Evolutionary conservation across 768 basidiomycete species (phyloP).

Genomic region (Albatrellus ellisii): DNA sequence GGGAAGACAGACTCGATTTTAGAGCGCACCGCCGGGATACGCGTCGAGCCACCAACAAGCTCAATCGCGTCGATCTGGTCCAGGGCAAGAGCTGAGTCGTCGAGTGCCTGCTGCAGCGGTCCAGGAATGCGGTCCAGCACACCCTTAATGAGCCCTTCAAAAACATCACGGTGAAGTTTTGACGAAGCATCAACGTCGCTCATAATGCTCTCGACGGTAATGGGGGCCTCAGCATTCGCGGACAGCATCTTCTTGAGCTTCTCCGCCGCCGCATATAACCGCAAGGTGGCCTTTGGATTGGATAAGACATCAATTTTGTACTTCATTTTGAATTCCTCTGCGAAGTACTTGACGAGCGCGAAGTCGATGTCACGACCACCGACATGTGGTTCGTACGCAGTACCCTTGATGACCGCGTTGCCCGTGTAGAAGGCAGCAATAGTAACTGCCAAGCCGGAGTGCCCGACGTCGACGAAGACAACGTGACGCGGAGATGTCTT

Average conservation of each 20-base stretch:
- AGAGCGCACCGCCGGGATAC: constrained; percentile 83
- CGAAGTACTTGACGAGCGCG: constrained; percentile 80
- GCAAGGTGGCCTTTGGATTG: constrained; percentile 88
- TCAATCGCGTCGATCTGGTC: constrained; percentile 88
- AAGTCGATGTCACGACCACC: constrained; percentile 96
- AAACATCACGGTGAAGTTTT: constrained; percentile 67
- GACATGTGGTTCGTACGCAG: constrained; percentile 87
- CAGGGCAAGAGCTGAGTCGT: constrained; percentile 64
- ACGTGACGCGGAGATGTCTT: constrained; percentile 73
- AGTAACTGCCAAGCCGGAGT: constrained; percentile 78
- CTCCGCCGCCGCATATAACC: constrained; percentile 80
- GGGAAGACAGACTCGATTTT: constrained; percentile 76
- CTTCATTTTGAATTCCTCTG: constrained; percentile 86
- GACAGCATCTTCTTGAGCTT: constrained; percentile 94
- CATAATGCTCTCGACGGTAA: constrained; percentile 95
- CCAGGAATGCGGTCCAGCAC: constrained; percentile 65
- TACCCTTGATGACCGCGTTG: constrained; percentile 72
- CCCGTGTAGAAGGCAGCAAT: constrained; percentile 93
- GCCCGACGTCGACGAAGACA: constrained; percentile 92
- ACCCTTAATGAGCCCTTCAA: constrained; percentile 65
- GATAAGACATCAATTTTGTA: constrained; percentile 95
- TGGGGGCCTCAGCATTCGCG: constrained; percentile 77
- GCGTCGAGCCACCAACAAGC: constrained; percentile 87
- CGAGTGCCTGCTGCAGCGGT: constrained; percentile 70
- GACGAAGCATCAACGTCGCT: constrained; percentile 90